Base-by-base conservation (phyloP, 768 basidiomycete genomes). In the Lentinula aciculospora region DNA sequence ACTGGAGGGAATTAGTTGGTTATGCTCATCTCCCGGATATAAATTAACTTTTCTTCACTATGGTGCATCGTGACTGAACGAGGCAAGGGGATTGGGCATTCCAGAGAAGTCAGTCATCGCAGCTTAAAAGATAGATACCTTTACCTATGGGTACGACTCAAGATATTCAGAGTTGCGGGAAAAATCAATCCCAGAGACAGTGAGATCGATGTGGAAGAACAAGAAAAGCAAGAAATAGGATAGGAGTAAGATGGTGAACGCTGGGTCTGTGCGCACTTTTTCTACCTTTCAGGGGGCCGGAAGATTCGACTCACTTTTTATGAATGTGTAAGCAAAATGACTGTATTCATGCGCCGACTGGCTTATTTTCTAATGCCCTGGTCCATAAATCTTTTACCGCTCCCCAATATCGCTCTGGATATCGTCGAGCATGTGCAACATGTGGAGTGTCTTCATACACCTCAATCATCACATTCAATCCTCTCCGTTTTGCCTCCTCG, bases 391-490 rank as follows among this genome's bases (percentile, higher is more conserved):
- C 63, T 49, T 63, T 64, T 0, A 80, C 67, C 9, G 71, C 73
- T 15, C 61, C 61, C 79, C 81, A 81, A 63, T 81, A 82, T 23
- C 73, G 60, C 27, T 69, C 67, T 0, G 79, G 78, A 62, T 80
- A 67, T 10, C 65, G 61, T 48, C 70, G 74, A 0, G 75, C 76
- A 70, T 80, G 80, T 0, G 72, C 71, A 45, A 81, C 80, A 67
- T 82, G 79, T 13, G 69, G 61, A 12, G 74, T 75, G 32, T 72
- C 68, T 7, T 72, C 71, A 58, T 75, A 82, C n/a, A 67, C 63
- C 58, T 76, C 71, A 46, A 59, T 45, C 8, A 63, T 65, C 10
- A 76, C 71, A 53, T 70, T 62, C 8, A 73, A 63, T 4, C 78
- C 78, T 9, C 45, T 62, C 36, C 57, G 60, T 58, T 63, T 65